These are phyloP conservation scores for Trametes versicolor DNA, from an alignment of 1,284 basidiomycete genomes.

Conservation along the genomic window DNA sequence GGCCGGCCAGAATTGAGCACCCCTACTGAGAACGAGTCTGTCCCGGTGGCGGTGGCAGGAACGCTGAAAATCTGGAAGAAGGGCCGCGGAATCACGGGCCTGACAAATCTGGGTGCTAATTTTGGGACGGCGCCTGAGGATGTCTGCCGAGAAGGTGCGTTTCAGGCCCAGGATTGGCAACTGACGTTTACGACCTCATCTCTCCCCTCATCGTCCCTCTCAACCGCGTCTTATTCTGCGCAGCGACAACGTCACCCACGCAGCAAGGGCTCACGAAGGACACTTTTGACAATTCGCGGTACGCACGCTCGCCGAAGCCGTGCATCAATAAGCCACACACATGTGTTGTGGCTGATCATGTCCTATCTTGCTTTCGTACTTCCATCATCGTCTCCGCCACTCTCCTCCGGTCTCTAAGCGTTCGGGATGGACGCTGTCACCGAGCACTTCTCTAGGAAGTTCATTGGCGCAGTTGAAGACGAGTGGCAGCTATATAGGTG, in stretches of 20 bases:
- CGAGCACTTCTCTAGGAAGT: constrained; percentile 44
- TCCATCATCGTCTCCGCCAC: constrained; percentile 18
- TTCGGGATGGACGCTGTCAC: constrained; percentile 33
- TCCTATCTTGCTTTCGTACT: constrained; percentile 19
- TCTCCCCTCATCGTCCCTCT: background rate
- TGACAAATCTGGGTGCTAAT: background rate
- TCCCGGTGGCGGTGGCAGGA: no score
- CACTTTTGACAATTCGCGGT: background rate
- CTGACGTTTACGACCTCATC: background rate
- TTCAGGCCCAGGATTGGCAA: background rate
- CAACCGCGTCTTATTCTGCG: background rate
- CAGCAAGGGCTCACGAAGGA: background rate
- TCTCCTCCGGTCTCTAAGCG: background rate
- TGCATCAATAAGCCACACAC: constrained; percentile 1
- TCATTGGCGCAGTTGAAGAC: constrained; percentile 84
- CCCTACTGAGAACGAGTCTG: background rate
- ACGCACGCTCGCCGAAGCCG: background rate
- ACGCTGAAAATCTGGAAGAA: no score
- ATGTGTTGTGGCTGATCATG: constrained; percentile 25
- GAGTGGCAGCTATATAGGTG: constrained; percentile 88
- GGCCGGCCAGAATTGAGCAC: no score
- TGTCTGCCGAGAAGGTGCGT: constrained; percentile 12
- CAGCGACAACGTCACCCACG: no score
- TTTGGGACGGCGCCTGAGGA: background rate
- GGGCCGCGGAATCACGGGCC: constrained; percentile 8